A percentile compares a stretch with the other conserved stretches of the same genome.
Conservation (phyloP, 75 land plant genomes). For the Picea glauca region DNA sequence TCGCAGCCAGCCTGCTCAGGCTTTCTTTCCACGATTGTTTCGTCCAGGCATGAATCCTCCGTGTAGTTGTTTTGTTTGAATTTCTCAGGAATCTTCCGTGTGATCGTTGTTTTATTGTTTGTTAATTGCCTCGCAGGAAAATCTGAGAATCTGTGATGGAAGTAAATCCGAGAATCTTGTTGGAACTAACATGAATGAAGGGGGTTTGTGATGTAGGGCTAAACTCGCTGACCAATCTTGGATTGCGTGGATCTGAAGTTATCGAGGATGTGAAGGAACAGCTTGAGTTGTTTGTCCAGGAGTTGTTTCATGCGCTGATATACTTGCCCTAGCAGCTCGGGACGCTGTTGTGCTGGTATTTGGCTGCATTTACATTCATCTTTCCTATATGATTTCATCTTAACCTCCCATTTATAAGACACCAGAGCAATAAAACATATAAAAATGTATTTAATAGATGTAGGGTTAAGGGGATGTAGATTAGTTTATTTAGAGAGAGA, state of each 20-base stretch:
- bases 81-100: neutral
- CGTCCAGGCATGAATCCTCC: neutral
- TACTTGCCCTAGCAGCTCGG: conserved; percentile 72
- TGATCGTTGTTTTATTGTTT: neutral
- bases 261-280: conserved; percentile 59
- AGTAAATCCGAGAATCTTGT: no score
- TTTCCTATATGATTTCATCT: no score
- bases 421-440: no score
- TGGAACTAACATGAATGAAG: neutral
- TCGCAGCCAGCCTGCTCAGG: neutral
- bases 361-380: no score
- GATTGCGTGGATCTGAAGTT: conserved; percentile 67
- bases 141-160: neutral
- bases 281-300: conserved; percentile 63
- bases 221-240: conserved; percentile 33
- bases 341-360: conserved; percentile 61
- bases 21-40: conserved; percentile 14
- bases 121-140: neutral
- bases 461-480: no score
- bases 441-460: no score
- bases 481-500: no score
- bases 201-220: conserved; percentile 45
- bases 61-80: neutral
- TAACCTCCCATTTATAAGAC: no score
- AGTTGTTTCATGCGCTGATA: conserved; percentile 79